Base-by-base conservation (phyloP, 768 basidiomycete species). In the Trametes maxima region DNA sequence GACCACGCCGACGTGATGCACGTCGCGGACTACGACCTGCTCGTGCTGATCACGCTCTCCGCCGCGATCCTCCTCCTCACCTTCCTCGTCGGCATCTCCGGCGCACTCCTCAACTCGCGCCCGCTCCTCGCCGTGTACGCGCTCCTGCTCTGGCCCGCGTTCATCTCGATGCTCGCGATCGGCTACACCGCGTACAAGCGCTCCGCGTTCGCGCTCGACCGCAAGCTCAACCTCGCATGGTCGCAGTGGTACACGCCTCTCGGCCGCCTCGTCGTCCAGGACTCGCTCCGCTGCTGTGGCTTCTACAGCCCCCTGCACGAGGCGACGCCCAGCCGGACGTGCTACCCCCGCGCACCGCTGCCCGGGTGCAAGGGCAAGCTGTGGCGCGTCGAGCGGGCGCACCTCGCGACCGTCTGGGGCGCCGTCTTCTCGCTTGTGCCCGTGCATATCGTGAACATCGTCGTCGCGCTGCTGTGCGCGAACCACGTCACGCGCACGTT, bases 211-310 rank as follows among this genome's bases (percentile, higher is more conserved):
- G 75, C 85, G 36, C 79, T 91, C 59, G 86, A 87, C 63, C 77
- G 82, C 63, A 90, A 89, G 72, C 77, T 89, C 45, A 84, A 86
- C 68, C 75, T 85, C 60, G 79, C 84, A 13, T 91, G 89, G 89
- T 85, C 82, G 63, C 78, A 83, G 57, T 82, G 81, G 68, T 85
- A 86, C 68, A 82, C 83, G 17, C 77, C 81, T 21, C 65, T 75
- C 3, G 85, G 82, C 16, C 79, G 85, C 13, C 75, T 82, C 11
- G 64, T 82, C 47, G 75, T 92, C 36, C 89, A 91, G 65, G 81
- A 87, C 65, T 75, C 83, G 13, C 74, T 87, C 22, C 73, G 75
- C 8, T 90, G 89, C 70, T 90, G 89, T 69, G 89, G 88, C 0
- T 89, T 80, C 74, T 84, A 81, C 69, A 82, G 76, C 61, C 74